Base-by-base conservation (phyloP, 352 stramenopile species). In the Globisporangium paddicum region DNA sequence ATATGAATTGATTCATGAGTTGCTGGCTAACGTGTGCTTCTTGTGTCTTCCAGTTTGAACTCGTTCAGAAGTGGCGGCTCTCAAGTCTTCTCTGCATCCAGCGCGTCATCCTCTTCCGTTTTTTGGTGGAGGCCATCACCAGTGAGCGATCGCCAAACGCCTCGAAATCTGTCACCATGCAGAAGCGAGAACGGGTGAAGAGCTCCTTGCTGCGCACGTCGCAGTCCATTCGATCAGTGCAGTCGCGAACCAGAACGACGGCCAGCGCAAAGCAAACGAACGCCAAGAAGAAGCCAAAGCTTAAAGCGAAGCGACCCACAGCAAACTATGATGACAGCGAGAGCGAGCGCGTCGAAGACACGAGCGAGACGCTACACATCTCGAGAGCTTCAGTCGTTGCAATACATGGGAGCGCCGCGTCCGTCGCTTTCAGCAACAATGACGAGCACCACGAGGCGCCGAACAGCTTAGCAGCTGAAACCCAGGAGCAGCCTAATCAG, bases 21-120 rank as follows among this genome's bases (percentile, higher is more conserved):
- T n/a, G n/a, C 18, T 64, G 25, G 45, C 41, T 28, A 32, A 32
- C n/a, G 35, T 16, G 35, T 44, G 14, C 18, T 16, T 26, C 19
- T 18, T 40, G 9, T 25, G 9, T 53, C 9, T n/a, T 6, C 34
- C 37, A 86, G 79, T 56, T 72, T 26, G 69, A 86, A 1, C 50
- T 86, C 1, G 42, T 73, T 25, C 51, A 54, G 6, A 68, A 67
- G 35, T 64, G 69, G n/a, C 32, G 68, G 14, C 28, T 87, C 35
- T 69, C 75, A 8, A 87, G 69, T 63, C 53, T 88, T 18, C 34
- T 90, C 30, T 55, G 61, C 25, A 58, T 82, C 5, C 80, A 88
- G 53, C 74, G 80, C 18, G 54, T 90, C 23, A 62, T 87, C 7
- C 86, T 78, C 46, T 86, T 85, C 35, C 75, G 76, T 5, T 80